Evolutionary conservation across 1,284 basidiomycete species (phyloP), one percentile per base, ranked within the genome.

Genomic region (Tremellales sp.): DNA sequence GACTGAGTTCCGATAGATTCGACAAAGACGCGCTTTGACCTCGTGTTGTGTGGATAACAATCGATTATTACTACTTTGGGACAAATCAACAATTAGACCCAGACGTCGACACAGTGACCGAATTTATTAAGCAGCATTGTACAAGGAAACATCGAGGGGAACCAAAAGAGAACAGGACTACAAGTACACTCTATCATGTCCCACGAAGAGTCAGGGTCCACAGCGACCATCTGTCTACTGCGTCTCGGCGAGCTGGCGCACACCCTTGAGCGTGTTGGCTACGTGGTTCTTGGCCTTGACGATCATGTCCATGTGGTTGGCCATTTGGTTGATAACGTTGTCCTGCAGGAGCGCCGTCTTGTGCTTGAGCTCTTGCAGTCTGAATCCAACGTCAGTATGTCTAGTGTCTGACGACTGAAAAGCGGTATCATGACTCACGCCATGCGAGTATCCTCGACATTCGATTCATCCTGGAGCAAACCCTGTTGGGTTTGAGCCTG

Each of bases 271-370:
- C 44, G 66, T 65, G 33, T 62, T 62, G 7, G 63, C 62, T 1
- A 66, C 61, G 48, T 73, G 67, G 36, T 68, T 61, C 54, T 73
- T 73, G 8, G 67, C 64, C 37, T 70, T 67, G 42, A 70, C 60
- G 41, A 73, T 65, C 2, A 58, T 45, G 41, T 68, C 68, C 19
- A 72, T 61, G 48, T 75, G 68, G 21, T 47, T 47, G n/a, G 59
- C 62, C 4, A 75, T 49, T 37, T 72, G 57, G 1, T 48, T 45
- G 11, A 65, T 51, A 6, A 72, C 46, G 15, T 52, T 46, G 25
- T 70, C 68, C 40, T 71, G 66, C 4, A 72, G 55, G 8, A 60
- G 54, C 13, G 59, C 57, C 2, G 67, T 67, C 52, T 67, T 68
- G 46, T 73, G 68, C 11, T 60, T 61, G 3, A 73, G 54, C 45